Base-by-base conservation (phyloP, 164 flowering plant genomes). In the Vitis labrusca region DNA sequence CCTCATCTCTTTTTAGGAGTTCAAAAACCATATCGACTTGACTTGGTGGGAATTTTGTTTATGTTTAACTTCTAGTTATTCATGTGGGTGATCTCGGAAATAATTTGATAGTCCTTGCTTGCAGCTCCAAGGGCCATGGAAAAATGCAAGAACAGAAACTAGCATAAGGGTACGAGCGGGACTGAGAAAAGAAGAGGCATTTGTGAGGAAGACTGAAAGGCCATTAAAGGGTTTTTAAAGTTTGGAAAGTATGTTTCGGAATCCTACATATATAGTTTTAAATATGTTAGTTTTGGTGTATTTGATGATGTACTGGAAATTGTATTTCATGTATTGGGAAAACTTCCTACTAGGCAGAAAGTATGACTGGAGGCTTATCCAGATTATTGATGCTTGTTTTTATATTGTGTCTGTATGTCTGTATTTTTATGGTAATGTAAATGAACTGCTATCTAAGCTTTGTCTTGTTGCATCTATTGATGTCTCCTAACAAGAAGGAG, bases 101-200 rank as follows among this genome's bases (percentile, higher is more conserved):
- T 12, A 49, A 27, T 49, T 53, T 57, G 12, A 13, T 52, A 12
- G 3, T 57, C 59, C 29, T 58, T 61, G 57, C 16, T 72, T 77
- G 74, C 85, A 84, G 88, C 85, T 69, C 85, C 88, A n/a, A 80
- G 85, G 81, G 83, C 88, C 16, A 67, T 77, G 76, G 85, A 84
- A 72, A 82, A 84, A 62, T 78, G 77, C 81, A 77, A 73, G 78
- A 80, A 49, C 78, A 66, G 57, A 29, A 74, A 69, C 62, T 77
- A 75, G 68, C 59, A 13, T 6, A 13, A 55, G 23, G 13, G 61
- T 50, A 9, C 23, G 2, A 11, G 47, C 27, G 2, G 2, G 15
- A 49, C 3, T 0, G 15, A 54, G 48, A 37, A 37, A 37, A 37
- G 44, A 37, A 3, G 44, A 37, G 44, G 44, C 5, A 37, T 37